phyloP scores from a whole-genome alignment of 179 eudicot genomes.

The Sideroxylon spinosum region DNA sequence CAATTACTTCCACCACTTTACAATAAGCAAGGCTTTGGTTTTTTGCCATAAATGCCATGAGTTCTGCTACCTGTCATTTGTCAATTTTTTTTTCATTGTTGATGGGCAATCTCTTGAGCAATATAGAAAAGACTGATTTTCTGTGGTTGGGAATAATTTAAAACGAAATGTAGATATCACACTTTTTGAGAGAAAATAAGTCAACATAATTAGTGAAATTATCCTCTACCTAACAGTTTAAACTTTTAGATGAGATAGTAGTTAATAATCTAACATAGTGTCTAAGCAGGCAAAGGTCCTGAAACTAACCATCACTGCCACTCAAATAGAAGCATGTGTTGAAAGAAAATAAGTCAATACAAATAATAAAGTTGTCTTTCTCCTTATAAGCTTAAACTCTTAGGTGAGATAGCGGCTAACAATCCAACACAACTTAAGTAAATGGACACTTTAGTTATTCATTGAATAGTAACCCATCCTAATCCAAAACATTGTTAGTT shows the following conservation, averaged over 20 bases:
- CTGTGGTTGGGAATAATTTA: background rate
- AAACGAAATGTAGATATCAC: background rate
- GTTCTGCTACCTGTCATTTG: slow-evolving; percentile 73
- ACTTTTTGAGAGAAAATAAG: too few species aligned
- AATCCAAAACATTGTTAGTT: background rate
- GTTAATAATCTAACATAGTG: too few species aligned
- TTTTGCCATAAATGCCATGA: slow-evolving; percentile 73
- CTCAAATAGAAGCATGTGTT: too few species aligned
- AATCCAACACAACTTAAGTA: background rate
- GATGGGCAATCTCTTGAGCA: background rate
- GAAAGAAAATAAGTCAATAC: too few species aligned
- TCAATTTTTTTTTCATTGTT: background rate
- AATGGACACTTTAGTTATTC: background rate
- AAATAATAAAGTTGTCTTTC: too few species aligned
- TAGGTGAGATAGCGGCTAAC: too few species aligned
- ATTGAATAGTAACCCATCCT: background rate
- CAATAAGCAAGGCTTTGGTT: slow-evolving; percentile 63
- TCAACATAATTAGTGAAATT: too few species aligned
- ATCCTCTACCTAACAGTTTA: too few species aligned
- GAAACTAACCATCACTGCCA: too few species aligned
- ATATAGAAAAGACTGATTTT: slow-evolving; percentile 2
- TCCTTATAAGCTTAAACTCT: too few species aligned
- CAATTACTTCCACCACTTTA: slow-evolving; percentile 82
- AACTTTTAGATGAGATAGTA: too few species aligned
- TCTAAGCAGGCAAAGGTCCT: too few species aligned